These are phyloP conservation scores for Fragaria nilgerrensis DNA, from an alignment of 306 rosid species.

Conservation along the genomic window DNA sequence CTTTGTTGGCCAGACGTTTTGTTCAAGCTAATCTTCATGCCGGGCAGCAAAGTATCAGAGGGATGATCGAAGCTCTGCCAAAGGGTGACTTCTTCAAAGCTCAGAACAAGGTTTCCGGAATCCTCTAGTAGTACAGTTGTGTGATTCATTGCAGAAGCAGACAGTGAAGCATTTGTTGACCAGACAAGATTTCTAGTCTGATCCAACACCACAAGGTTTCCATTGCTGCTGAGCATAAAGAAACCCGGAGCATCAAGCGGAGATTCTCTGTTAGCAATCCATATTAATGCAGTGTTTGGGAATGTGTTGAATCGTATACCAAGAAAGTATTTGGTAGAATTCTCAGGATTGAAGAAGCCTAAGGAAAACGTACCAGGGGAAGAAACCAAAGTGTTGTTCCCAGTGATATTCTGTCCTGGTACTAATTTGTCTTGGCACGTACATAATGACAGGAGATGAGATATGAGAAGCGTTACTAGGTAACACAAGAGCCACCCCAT, in stretches of 20 bases:
- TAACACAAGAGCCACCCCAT: not conserved
- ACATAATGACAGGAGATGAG: not conserved
- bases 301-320: conserved; percentile 1
- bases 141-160: not conserved
- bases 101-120: conserved; percentile 20
- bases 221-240: conserved; percentile 13
- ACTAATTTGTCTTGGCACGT: not conserved
- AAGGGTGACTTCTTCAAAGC: not conserved
- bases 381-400: conserved; percentile 48
- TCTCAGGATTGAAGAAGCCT: conserved; percentile 60
- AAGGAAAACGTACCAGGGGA: conserved; percentile 23
- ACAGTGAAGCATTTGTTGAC: conserved; percentile 8
- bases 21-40: conserved; percentile 19
- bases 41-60: conserved; percentile 29
- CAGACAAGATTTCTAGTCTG: not conserved
- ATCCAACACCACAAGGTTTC: conserved; percentile 22
- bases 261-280: conserved; percentile 66
- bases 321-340: conserved; percentile 16
- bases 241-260: conserved; percentile 34
- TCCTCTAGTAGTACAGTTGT: conserved; percentile 9
- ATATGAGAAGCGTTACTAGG: not conserved
- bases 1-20: not conserved
- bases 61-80: conserved; percentile 55
- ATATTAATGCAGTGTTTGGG: conserved; percentile 20
- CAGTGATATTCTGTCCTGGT: conserved; percentile 22